Percentiles rank a stretch among this genome's conserved stretches.
Evolutionary conservation across 805 yeast genomes (phyloP).

Genomic region (Pichia paraexigua): DNA sequence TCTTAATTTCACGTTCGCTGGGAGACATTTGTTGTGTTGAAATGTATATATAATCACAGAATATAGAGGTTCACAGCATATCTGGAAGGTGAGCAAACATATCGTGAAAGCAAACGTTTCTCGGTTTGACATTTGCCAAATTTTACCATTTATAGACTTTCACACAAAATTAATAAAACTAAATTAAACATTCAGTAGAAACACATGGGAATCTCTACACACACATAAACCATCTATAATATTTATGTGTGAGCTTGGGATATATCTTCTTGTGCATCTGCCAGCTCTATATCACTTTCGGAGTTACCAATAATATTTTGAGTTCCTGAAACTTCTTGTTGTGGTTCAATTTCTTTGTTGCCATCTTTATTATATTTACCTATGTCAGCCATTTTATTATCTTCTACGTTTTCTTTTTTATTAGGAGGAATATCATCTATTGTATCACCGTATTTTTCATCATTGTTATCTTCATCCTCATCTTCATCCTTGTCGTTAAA

Average conservation of each 20-base stretch:
- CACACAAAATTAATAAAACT: background rate
- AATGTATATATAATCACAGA: background rate
- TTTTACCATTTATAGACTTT: background rate
- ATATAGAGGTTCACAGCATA: background rate
- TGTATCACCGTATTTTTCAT: background rate
- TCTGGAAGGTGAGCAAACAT: no score
- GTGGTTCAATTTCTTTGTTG: background rate
- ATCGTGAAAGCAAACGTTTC: background rate
- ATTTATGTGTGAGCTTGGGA: background rate
- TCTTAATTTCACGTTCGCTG: background rate
- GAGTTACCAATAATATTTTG: background rate
- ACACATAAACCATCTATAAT: background rate
- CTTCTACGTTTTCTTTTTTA: background rate
- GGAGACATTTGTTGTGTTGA: background rate
- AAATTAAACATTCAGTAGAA: background rate
- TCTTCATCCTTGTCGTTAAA: constrained; percentile 2
- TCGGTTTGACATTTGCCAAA: background rate
- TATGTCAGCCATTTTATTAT: background rate
- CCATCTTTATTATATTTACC: background rate
- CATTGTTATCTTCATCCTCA: background rate
- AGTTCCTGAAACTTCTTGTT: background rate
- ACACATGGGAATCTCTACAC: background rate
- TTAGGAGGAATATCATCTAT: background rate
- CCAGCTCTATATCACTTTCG: background rate
- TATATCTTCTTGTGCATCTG: background rate